A percentile compares a stretch with the other conserved stretches of the same genome.
These are phyloP conservation scores for Coleophoma eucalyptorum DNA, from an alignment of 2,329 filamentous ascomycete species.

Conservation along the genomic window DNA sequence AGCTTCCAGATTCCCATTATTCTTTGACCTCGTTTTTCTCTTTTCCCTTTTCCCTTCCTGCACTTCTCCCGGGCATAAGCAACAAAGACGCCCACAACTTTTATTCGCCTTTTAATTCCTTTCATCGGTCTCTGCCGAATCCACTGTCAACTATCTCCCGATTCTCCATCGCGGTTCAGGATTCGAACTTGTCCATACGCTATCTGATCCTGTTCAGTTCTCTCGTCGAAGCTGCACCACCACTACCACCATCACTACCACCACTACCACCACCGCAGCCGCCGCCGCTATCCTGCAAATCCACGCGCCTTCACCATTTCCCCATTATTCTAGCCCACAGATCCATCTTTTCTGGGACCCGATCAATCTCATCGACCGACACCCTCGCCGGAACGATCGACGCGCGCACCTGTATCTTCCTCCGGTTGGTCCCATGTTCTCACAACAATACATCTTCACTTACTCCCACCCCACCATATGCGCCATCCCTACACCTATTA, in stretches of 20 bases:
- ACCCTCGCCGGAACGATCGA: background rate
- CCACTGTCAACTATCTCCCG: background rate
- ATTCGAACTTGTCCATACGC: background rate
- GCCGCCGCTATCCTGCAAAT: too few relatives aligned
- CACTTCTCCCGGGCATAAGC: constrained; percentile 2
- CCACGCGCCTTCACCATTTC: too few relatives aligned
- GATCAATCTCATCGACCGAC: background rate
- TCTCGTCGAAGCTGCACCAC: too few relatives aligned
- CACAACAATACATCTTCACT: background rate
- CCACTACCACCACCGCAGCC: too few relatives aligned
- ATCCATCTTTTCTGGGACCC: background rate
- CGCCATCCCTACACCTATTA: too few relatives aligned
- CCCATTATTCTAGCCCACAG: background rate
- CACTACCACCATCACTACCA: too few relatives aligned
- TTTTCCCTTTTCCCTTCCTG: background rate
- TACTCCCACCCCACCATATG: background rate
- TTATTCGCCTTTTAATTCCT: background rate
- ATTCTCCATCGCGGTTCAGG: background rate
- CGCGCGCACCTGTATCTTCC: background rate
- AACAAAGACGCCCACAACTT: constrained; percentile 4
- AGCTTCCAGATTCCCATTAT: constrained; percentile 1
- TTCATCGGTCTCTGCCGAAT: background rate
- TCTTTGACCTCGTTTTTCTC: background rate
- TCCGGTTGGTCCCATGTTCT: background rate
- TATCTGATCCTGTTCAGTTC: too few relatives aligned